Evolutionary conservation across 495 filamentous ascomycete genomes (phyloP).

Genomic region (Aspergillus conjunctus): DNA sequence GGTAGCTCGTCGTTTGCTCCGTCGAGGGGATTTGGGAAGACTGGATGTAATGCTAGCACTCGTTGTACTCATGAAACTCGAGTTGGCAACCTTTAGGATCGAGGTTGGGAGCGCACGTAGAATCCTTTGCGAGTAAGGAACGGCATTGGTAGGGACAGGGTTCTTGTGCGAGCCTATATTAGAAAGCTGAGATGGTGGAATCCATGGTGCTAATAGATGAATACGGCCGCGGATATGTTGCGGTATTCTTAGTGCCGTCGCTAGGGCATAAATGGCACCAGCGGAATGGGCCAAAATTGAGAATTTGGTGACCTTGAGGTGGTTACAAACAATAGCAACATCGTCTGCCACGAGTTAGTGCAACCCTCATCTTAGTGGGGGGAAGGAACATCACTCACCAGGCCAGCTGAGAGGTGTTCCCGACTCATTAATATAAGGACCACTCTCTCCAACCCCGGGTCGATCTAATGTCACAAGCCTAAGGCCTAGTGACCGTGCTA

Average conservation of each 20-base stretch:
- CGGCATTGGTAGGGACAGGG: conserved; percentile 73
- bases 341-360: conserved; percentile 64
- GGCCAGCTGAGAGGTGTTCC: conserved; percentile 93
- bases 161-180: conserved; percentile 75
- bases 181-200: conserved; percentile 95
- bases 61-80: conserved; percentile 89
- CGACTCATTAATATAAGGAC: conserved; percentile 74
- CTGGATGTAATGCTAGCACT: conserved; percentile 86
- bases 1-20: conserved; percentile 62
- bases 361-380: neutral
- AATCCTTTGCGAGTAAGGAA: conserved; percentile 90
- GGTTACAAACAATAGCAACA: conserved; percentile 90
- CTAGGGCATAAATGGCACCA: conserved; percentile 95
- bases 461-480: conserved; percentile 92
- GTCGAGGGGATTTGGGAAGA: conserved; percentile 70
- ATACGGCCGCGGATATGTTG: conserved; percentile 94
- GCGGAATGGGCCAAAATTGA: conserved; percentile 97
- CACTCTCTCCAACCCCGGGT: conserved; percentile 92
- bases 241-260: conserved; percentile 92
- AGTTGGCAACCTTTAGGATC: conserved; percentile 90
- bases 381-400: conserved; percentile 54
- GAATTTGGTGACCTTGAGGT: conserved; percentile 92
- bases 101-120: conserved; percentile 89
- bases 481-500: conserved; percentile 85
- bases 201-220: conserved; percentile 96